Base-by-base conservation (phyloP, 2,329 filamentous ascomycete species). In the Hypoxylon sp. region DNA sequence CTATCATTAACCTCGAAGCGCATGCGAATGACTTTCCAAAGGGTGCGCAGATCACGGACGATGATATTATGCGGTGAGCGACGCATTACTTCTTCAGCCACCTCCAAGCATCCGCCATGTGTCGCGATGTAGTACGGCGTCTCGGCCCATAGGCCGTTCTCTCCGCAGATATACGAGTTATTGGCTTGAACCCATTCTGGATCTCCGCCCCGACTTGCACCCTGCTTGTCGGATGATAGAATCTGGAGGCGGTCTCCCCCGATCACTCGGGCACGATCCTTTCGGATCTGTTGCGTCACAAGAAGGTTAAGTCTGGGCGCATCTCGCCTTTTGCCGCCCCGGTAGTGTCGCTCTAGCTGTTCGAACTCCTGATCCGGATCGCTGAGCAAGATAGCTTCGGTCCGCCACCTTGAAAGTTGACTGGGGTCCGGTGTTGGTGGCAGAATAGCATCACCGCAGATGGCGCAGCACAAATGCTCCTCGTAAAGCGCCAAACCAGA, bases 1-100 rank as follows among this genome's bases (percentile, higher is more conserved):
- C 51, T 57, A 51, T 70, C 62, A 26, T 56, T 59, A 6, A 60
- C 65, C n/a, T 70, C 62, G 28, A 61, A 65, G 7, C 69, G 50
- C 46, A 61, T 67, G 32, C 64, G 66, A 34, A 71, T 30, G 6
- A 64, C 63, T 37, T 65, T 71, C 69, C 69, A 71, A 6, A 71
- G 52, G 1, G 68, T 64, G 6, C 62, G 57, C 43, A 68, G 10
- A 11, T 65, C 69, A 4, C 57, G 60, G 15, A 68, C 61, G 30
- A 22, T 52, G 10, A 64, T 64, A 6, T 59, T 47, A 20, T 54
- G 39, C 13, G 56, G 63, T 20, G 57, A 61, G n/a, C 17, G 43
- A 15, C 55, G 51, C 60, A 69, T 65, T 2, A 34, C 52, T 8
- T 20, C 41, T 43, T 67, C 59, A 15, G 65, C 66, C 15, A 72